Conservation (phyloP, 2,329 filamentous ascomycete genomes). For the Alternaria sp. region DNA sequence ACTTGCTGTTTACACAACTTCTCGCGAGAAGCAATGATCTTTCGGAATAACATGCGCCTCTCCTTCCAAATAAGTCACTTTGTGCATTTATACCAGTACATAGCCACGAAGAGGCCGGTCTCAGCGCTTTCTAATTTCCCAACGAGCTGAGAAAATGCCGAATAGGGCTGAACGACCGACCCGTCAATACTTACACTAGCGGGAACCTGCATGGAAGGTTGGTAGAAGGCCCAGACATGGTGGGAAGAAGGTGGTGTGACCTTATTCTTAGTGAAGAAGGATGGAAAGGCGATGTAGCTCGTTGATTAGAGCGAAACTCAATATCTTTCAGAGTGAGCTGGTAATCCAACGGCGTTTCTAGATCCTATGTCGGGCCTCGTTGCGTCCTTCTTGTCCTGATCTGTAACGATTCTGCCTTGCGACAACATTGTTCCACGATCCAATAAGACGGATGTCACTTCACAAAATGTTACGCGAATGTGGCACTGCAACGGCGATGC, state of each 20-base stretch:
- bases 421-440: neutral
- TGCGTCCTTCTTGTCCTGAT: neutral
- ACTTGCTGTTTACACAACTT: neutral
- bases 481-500: neutral
- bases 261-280: neutral
- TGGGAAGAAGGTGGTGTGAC: neutral
- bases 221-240: neutral
- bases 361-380: neutral
- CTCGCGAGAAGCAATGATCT: no score
- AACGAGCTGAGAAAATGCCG: neutral
- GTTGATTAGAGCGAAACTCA: neutral
- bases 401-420: neutral
- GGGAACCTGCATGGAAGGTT: neutral
- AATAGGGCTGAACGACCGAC: neutral
- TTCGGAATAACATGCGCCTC: neutral
- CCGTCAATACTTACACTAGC: neutral
- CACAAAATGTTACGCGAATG: neutral
- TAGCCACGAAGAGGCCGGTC: neutral
- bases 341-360: neutral
- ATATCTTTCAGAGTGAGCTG: no score
- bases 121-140: neutral
- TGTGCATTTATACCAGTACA: neutral
- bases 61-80: neutral
- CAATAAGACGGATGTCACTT: neutral
- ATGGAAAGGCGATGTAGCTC: neutral